Conservation (phyloP, 345 rosid species). For the Lepidium didymum region DNA sequence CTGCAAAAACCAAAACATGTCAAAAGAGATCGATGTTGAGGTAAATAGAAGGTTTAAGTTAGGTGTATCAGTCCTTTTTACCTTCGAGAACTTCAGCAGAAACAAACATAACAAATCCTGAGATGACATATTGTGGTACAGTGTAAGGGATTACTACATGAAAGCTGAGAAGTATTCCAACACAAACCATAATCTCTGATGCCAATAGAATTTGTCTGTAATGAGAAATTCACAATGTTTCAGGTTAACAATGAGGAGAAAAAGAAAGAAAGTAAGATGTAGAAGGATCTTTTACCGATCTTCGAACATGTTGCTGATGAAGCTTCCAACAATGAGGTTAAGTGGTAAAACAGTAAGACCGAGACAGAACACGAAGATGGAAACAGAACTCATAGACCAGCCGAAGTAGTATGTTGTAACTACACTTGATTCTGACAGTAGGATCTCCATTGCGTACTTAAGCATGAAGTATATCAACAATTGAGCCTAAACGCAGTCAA, state of each 20-base stretch:
- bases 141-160: constrained; percentile 53
- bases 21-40: background rate
- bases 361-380: constrained; percentile 77
- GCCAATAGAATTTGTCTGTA: constrained; percentile 86
- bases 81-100: constrained; percentile 98
- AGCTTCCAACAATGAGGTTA: constrained; percentile 81
- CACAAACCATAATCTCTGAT: constrained; percentile 75
- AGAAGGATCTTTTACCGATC: constrained; percentile 47
- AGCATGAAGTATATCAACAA: constrained; percentile 95
- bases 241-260: background rate
- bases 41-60: background rate
- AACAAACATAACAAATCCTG: constrained; percentile 86
- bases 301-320: constrained; percentile 91
- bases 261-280: background rate
- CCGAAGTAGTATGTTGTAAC: constrained; percentile 70
- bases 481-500: constrained; percentile 52
- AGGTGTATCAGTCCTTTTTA: constrained; percentile 13
- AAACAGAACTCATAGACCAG: constrained; percentile 74
- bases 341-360: constrained; percentile 95
- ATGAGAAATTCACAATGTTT: background rate
- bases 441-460: constrained; percentile 83
- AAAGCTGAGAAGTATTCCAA: constrained; percentile 83
- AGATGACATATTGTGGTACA: constrained; percentile 73
- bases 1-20: constrained; percentile 23
- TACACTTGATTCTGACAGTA: constrained; percentile 94